Evolutionary conservation across 257 asterid species (phyloP), one percentile per base, ranked within the genome.

Genomic region (Thymus quinquecostatus): DNA sequence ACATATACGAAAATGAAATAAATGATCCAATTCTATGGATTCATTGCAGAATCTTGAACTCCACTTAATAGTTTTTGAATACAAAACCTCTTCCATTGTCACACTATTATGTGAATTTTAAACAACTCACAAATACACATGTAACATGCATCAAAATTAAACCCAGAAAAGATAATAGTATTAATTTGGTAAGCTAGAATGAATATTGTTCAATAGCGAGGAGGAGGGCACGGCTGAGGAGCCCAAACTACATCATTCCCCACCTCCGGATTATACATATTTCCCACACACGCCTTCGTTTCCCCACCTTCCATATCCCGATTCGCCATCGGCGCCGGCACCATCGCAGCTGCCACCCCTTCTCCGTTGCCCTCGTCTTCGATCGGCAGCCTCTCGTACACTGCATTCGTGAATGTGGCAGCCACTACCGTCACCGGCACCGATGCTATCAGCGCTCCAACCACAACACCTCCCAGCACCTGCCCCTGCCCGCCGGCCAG

Each of bases 401-500:
- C 83, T n/a, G 91, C 92, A 75, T 86, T 90, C 0, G 78, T 66
- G 60, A 88, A 90, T 0, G 89, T 81, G 1, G 95, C 92, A 0
- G 91, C 95, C 4, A 90, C 78, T 11, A 90, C 87, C 81, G 85
- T 79, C 51, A 90, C 97, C 6, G 95, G 89, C 9, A 90, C 91
- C 0, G 87, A 86, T 0, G 96, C 92, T 38, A 67, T 65, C 70
- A 90, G 48, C 1, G 88, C 65, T 3, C 92, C 91, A 4, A 80
- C 85, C 65, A 88, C 91, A 21, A 68, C 78, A 29, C 96, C 95
- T 2, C 96, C 97, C 5, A 88, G 84, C 1, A 90, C 95, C 77
- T 88, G 95, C 36, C 97, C 97, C 56, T 90, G 95, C 10, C 88
- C 82, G n/a, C 95, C 97, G 1, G 86, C 79, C 10, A 90, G 70